Base-by-base conservation (phyloP, 2,329 filamentous ascomycete species). In the Fusarium caatingaense region DNA sequence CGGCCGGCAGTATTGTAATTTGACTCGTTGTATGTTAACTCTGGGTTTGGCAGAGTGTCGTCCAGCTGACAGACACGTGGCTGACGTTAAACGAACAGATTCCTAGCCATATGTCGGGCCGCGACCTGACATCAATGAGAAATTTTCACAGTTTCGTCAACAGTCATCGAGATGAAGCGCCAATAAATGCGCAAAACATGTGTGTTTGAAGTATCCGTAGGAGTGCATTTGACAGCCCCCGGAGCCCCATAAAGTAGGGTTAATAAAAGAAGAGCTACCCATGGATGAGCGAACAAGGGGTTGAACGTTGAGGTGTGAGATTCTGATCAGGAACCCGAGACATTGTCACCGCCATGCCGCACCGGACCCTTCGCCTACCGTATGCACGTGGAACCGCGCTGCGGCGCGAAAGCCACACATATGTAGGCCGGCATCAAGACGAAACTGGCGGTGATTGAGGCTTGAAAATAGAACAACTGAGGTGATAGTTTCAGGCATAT, bases 281-380 rank as follows among this genome's bases (percentile, higher is more conserved):
- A 66, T 42, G 45, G 54, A 45, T 51, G 53, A 62, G 47, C 16
- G 55, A 68, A 30, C 67, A 69, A 64, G 67, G 49, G 50, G 44
- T 68, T 32, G 20, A 20, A 37, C 50, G 57, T 60, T 54, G 57
- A 67, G 61, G 67, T 56, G 50, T 48, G 56, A 47, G 57, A 60
- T 60, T 71, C 58, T 64, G 68, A 62, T 65, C 72, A 72, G 72
- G 71, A 74, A 75, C 72, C 71, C 73, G 72, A 75, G 69, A 75
- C 73, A 75, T 69, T 69, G 71, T 74, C 69, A 75, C 73, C 72
- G 72, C 72, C 60, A 72, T 61, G 61, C 57, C 60, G 48, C 63
- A 57, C 63, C 65, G 64, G 65, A 62, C 68, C 56, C 55, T 73
- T 72, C 61, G 60, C 68, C 72, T 73, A 45, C 63, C 56, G 54